Base-by-base conservation (phyloP, 1,284 basidiomycete genomes). In the Ustilago nuda region DNA sequence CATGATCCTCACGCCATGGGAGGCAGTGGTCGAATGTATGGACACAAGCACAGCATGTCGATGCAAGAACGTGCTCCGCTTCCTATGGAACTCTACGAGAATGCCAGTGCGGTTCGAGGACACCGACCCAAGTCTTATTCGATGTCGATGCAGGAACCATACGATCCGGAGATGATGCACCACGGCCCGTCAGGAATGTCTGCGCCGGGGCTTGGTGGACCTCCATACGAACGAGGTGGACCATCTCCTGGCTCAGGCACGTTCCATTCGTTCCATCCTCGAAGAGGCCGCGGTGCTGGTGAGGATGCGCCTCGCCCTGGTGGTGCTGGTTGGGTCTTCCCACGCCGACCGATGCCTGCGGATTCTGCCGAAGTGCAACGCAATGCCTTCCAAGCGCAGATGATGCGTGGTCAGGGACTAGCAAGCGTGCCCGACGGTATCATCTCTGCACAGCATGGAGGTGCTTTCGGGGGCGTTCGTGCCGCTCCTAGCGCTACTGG, bases 261-360 rank as follows among this genome's bases (percentile, higher is more conserved):
- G 15, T 73, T 77, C 43, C 67, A 77, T 32, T 77, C 75, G 9
- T 77, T 77, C 66, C 75, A 77, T 60, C 66, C 71, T 0, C 59
- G 71, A n/a, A 57, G 71, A 48, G 70, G 63, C 19, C 75, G 75
- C 6, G 75, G 75, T 4, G 63, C 71, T 19, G 75, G 58, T 8
- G 71, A 77, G 5, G 70, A 73, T 36, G 61, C 63, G 8, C 56
- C 62, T 39, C 62, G 59, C 3, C 69, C 66, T 15, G 74, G 69
- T 50, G 75, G 75, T 9, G 71, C 67, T n/a, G 70, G 70, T 23
- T 77, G 71, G 66, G 75, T 77, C 35, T 77, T 77, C 46, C 75
- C 75, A 27, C 70, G 70, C 33, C 60, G 75, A 33, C 66, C 66
- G 1, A 66, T 76, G 72, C 61, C 66, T 8, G 57, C 65, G 33